phyloP scores from a whole-genome alignment of 257 asterid genomes.

The Cinchona pubescens region DNA sequence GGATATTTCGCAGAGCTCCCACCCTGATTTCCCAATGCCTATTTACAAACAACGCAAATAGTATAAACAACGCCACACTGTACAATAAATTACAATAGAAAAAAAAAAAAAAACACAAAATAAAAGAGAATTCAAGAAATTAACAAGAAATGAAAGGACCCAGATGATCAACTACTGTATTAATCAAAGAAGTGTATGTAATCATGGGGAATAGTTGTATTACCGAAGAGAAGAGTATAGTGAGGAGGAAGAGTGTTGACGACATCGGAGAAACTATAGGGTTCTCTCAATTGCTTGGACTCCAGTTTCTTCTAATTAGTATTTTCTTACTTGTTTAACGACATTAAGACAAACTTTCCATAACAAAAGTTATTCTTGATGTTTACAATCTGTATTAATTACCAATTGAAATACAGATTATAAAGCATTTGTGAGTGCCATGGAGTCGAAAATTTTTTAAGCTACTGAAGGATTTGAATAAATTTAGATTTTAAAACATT shows the following conservation, averaged over 20 bases:
- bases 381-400: too few species aligned
- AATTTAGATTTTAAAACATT: too few species aligned
- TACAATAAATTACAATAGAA: too few species aligned
- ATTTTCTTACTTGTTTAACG: too few species aligned
- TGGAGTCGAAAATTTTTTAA: too few species aligned
- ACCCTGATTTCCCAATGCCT: constrained; percentile 53
- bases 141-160: background rate
- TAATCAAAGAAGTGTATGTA: constrained; percentile 7
- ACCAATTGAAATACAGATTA: too few species aligned
- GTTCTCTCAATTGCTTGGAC: background rate
- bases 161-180: background rate
- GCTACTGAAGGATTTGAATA: too few species aligned
- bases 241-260: constrained; percentile 20
- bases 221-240: constrained; percentile 18
- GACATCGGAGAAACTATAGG: background rate
- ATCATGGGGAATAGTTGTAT: background rate
- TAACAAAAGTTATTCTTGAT: too few species aligned
- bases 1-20: constrained; percentile 46
- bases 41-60: background rate
- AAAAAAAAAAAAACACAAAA: background rate
- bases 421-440: too few species aligned
- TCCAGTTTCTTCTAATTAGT: too few species aligned
- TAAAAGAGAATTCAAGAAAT: background rate
- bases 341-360: too few species aligned
- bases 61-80: too few species aligned